Evolutionary conservation across 192 early-diverging fungal genomes (phyloP).

Genomic region (Pecoramyces ruminantium): DNA sequence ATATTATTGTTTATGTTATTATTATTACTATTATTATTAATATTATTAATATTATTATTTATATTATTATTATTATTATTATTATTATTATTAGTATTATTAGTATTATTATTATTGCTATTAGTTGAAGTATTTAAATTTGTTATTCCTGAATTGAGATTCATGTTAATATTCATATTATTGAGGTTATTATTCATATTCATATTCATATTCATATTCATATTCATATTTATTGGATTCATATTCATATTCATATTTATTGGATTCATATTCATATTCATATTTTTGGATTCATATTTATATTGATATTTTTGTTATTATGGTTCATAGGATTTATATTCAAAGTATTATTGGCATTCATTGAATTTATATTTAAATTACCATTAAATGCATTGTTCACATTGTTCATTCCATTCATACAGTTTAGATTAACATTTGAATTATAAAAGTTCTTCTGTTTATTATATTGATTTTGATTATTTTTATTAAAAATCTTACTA

Average conservation of each 20-base stretch:
- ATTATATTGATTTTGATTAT: background rate
- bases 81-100: background rate
- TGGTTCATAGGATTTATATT: background rate
- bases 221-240: too few relatives aligned
- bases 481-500: background rate
- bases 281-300: background rate
- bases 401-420: background rate
- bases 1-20: background rate
- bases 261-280: background rate
- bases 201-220: background rate
- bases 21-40: too few relatives aligned
- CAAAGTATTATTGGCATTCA: background rate
- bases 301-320: too few relatives aligned
- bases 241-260: too few relatives aligned
- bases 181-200: background rate
- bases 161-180: background rate
- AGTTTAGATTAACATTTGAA: background rate
- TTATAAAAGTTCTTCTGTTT: background rate
- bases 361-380: background rate
- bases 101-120: too few relatives aligned
- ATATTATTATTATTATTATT: background rate
- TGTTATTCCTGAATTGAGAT: background rate
- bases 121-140: background rate
- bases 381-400: background rate
- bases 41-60: background rate